Conservation (phyloP, 2,329 filamentous ascomycete genomes). For the Apiospora hydei region DNA sequence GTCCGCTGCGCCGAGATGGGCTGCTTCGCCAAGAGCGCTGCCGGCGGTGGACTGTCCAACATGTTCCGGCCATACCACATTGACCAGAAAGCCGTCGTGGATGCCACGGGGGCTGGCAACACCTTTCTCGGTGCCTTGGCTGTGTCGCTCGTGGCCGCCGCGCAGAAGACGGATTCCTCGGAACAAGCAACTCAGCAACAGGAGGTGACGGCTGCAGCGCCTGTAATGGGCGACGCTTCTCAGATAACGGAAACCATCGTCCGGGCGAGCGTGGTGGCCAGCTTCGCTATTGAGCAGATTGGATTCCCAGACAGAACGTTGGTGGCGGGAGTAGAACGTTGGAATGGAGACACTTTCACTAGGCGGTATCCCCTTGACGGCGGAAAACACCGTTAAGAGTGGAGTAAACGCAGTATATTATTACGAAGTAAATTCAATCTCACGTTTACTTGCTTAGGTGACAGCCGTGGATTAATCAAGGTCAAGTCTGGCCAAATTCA, state of each 20-base stretch:
- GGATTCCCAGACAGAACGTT: constrained; percentile 33
- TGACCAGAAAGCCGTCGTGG: constrained; percentile 35
- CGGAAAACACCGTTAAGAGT: too few relatives aligned
- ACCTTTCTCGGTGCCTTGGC: constrained; percentile 45
- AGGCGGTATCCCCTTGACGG: too few relatives aligned
- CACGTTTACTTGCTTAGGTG: too few relatives aligned
- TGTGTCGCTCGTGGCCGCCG: constrained; percentile 32
- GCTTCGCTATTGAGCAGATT: constrained; percentile 43
- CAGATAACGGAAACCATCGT: constrained; percentile 32
- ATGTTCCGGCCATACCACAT: constrained; percentile 39
- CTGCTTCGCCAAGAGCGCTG: constrained; percentile 33
- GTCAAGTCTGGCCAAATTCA: not conserved
- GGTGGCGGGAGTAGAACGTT: not conserved
- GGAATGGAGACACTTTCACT: not conserved
- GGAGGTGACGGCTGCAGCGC: not conserved
- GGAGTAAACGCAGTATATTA: too few relatives aligned
- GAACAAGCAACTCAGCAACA: not conserved
- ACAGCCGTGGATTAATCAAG: not conserved
- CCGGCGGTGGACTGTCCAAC: constrained; percentile 31
- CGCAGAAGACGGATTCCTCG: not conserved
- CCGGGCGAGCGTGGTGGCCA: constrained; percentile 42
- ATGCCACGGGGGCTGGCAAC: constrained; percentile 47
- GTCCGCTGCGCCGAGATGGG: constrained; percentile 43
- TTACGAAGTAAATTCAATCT: too few relatives aligned
- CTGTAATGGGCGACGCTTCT: not conserved